Evolutionary conservation across 495 filamentous ascomycete species (phyloP), one percentile per base, ranked within the genome.

Genomic region (Xylaria flabelliformis): DNA sequence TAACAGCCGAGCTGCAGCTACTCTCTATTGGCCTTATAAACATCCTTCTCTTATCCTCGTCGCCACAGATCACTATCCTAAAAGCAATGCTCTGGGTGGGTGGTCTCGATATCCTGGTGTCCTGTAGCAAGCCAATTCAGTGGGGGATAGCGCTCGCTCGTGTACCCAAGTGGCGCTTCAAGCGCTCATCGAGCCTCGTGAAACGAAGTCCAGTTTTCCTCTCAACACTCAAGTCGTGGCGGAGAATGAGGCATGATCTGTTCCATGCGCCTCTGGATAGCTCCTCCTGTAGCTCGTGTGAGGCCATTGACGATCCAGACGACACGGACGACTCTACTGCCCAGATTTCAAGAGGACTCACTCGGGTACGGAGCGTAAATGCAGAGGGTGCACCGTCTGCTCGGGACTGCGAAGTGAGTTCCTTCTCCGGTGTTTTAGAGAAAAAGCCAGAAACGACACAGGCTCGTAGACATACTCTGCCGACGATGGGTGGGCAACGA

Each of bases 141-240:
- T 97, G 93, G 93, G 93, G 91, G 46, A 91, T 98, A 19, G 85
- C 91, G 63, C 82, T 99, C 53, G 94, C 95, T 21, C 85, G 97
- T 51, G 92, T 99, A 46, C 96, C 96, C 2, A 93, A 88, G 72
- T 98, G 95, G 93, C 91, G 94, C 44, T 95, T 98, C 74, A 88
- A 90, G 72, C 89, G 90, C 24, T 80, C 71, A 53, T 21, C 76
- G 19, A 39, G 69, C 68, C 70, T 76, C 2, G 66, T 74, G 50
- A 82, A 75, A 76, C 73, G 69, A 24, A 71, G 15, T 13, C 77
- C 69, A 55, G 59, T 69, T 26, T 71, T 75, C 32, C 59, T 86
- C 10, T 69, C 76, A 15, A 74, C 71, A 1, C 41, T 82, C 26
- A 72, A 81, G 64, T 64, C 80, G 3, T 76, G 77, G 61, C 74